phyloP scores from a whole-genome alignment of 768 basidiomycete genomes.

The Termitomyces bulborhizus region DNA sequence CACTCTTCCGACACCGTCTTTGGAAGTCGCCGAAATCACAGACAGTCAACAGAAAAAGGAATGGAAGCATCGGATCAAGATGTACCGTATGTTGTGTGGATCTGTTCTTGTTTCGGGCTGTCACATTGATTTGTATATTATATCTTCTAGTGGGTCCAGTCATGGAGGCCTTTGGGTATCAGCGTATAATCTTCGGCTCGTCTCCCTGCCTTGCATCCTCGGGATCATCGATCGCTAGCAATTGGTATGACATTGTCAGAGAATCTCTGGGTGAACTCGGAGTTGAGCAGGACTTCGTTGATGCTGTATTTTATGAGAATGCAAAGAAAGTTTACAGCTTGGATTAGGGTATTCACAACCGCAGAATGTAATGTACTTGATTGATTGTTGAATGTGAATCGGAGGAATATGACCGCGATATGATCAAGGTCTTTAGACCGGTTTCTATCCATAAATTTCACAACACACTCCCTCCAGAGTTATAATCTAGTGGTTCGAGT shows the following conservation, averaged over 20 bases:
- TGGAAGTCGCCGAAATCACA: slow-evolving; percentile 27
- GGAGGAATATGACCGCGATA: background rate
- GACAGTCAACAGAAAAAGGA: slow-evolving; percentile 53
- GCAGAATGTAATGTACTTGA: background rate
- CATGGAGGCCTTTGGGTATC: slow-evolving; percentile 79
- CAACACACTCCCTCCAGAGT: background rate
- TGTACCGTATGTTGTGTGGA: slow-evolving; percentile 62
- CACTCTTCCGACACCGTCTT: slow-evolving; percentile 40
- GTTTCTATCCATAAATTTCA: background rate
- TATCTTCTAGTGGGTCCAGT: slow-evolving; percentile 64
- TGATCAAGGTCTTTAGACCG: no score
- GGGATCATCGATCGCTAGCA: slow-evolving; percentile 43
- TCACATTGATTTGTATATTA: background rate
- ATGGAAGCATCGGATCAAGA: slow-evolving; percentile 71
- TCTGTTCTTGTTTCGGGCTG: background rate
- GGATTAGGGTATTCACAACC: background rate
- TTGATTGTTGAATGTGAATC: background rate
- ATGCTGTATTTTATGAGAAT: slow-evolving; percentile 61
- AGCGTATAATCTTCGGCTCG: slow-evolving; percentile 80
- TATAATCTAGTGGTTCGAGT: background rate
- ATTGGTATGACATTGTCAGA: slow-evolving; percentile 80
- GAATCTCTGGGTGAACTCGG: slow-evolving; percentile 77
- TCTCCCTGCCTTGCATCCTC: slow-evolving; percentile 52
- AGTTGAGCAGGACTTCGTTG: slow-evolving; percentile 69
- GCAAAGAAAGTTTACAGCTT: slow-evolving; percentile 41